Conservation (phyloP, 495 filamentous ascomycete species). For the Lophiostoma macrostomum region DNA sequence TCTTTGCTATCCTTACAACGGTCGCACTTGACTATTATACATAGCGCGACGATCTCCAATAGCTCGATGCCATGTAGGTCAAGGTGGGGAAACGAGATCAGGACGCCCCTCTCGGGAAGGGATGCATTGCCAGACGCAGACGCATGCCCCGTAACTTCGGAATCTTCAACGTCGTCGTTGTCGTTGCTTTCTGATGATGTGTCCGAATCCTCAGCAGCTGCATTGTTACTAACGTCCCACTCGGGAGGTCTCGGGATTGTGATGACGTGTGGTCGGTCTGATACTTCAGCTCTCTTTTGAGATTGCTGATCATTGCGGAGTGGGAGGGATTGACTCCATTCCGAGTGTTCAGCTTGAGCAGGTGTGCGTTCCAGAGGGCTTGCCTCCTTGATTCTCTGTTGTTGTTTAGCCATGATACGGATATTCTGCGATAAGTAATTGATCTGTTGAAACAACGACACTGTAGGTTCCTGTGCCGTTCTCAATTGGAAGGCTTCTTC, state of each 20-base stretch:
- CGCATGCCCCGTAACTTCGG: conserved; percentile 35
- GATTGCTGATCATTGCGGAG: conserved; percentile 42
- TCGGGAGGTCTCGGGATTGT: conserved; percentile 80
- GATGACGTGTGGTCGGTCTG: conserved; percentile 62
- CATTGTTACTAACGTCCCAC: conserved; percentile 53
- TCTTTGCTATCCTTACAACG: conserved; percentile 79
- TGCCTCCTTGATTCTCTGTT: not conserved
- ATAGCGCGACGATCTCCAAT: conserved; percentile 67
- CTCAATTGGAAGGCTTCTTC: conserved; percentile 64
- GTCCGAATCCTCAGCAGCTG: conserved; percentile 19
- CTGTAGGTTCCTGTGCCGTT: conserved; percentile 51
- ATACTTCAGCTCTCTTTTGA: conserved; percentile 16
- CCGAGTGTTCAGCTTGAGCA: too few species aligned
- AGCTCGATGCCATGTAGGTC: conserved; percentile 81
- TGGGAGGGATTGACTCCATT: not conserved
- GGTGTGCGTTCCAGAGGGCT: too few species aligned
- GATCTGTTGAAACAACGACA: conserved; percentile 68
- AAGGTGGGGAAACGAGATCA: conserved; percentile 77
- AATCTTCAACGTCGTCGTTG: conserved; percentile 42
- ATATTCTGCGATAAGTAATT: conserved; percentile 78
- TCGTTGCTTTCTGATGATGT: conserved; percentile 22
- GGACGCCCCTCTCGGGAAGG: conserved; percentile 61
- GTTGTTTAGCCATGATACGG: conserved; percentile 54
- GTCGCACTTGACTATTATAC: conserved; percentile 74
- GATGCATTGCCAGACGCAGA: conserved; percentile 18